Percentiles rank a stretch among this genome's conserved stretches.
Evolutionary conservation across 768 basidiomycete genomes (phyloP).

Genomic region (Boletus subparvulus): DNA sequence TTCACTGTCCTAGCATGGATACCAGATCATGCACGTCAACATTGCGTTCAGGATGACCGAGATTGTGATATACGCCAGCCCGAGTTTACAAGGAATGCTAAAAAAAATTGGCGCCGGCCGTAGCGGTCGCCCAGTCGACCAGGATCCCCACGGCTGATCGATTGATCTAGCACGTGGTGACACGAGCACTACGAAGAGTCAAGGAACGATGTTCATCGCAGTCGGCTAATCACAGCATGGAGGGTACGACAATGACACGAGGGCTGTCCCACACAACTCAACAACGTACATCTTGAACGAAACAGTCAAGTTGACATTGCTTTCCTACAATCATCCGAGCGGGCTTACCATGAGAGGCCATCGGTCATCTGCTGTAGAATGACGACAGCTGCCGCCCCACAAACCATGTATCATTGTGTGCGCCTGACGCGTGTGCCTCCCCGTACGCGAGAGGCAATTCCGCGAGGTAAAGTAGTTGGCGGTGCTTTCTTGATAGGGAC

Average conservation of each 20-base stretch:
- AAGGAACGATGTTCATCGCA: slow-evolving; percentile 7
- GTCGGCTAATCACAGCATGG: slow-evolving; percentile 10
- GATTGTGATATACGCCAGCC: neutral
- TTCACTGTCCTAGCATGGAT: neutral
- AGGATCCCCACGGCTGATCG: slow-evolving; percentile 5
- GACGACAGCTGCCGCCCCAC: slow-evolving; percentile 25
- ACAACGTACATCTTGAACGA: slow-evolving; percentile 36
- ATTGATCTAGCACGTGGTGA: neutral
- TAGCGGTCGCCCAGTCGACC: neutral
- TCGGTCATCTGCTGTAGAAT: slow-evolving; percentile 33
- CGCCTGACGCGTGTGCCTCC: slow-evolving; percentile 16
- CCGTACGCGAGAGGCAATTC: slow-evolving; percentile 37
- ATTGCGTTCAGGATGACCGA: slow-evolving; percentile 7
- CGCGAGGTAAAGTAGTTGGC: slow-evolving; percentile 40
- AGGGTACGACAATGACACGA: slow-evolving; percentile 3
- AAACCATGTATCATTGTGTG: slow-evolving; percentile 8
- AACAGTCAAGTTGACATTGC: neutral
- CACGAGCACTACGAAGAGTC: too few relatives aligned
- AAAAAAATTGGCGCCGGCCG: neutral
- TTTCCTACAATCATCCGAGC: too few relatives aligned
- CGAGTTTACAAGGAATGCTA: neutral
- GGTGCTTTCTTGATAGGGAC: slow-evolving; percentile 44
- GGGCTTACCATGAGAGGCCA: slow-evolving; percentile 20
- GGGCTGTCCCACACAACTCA: slow-evolving; percentile 31
- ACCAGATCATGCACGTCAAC: slow-evolving; percentile 13